Evolutionary conservation across 2,329 filamentous ascomycete species (phyloP).

Genomic region (Ophiostoma pallidulum): DNA sequence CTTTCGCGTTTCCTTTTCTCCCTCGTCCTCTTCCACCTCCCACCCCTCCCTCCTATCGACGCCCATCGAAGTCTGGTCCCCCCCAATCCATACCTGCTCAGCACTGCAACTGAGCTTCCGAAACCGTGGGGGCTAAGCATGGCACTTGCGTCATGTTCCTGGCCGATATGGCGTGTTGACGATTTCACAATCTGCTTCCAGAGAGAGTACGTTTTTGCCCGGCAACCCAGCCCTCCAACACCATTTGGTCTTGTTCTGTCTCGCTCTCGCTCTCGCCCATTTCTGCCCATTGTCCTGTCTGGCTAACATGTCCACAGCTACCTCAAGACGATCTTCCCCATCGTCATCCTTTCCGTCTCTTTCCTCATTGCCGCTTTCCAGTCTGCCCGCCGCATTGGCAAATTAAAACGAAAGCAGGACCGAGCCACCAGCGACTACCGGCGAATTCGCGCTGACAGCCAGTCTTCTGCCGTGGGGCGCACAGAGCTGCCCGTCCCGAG

Average conservation of each 20-base stretch:
- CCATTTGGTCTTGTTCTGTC: not conserved
- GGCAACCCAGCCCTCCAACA: not conserved
- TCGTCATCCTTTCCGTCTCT: slow-evolving; percentile 61
- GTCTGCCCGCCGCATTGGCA: slow-evolving; percentile 42
- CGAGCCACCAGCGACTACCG: slow-evolving; percentile 7
- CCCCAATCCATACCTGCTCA: not conserved
- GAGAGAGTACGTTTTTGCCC: slow-evolving; percentile 52
- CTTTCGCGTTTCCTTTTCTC: not conserved
- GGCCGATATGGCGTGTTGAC: slow-evolving; percentile 53
- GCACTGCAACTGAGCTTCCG: not conserved
- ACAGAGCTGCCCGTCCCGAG: slow-evolving; percentile 39
- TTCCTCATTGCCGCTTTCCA: slow-evolving; percentile 55
- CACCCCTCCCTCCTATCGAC: not conserved
- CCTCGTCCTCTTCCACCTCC: not conserved
- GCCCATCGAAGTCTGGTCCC: no score
- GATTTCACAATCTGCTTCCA: slow-evolving; percentile 56
- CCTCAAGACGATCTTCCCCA: slow-evolving; percentile 69
- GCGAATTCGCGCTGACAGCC: slow-evolving; percentile 10
- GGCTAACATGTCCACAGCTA: slow-evolving; percentile 44
- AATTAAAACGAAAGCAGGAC: slow-evolving; percentile 35
- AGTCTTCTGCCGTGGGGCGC: slow-evolving; percentile 28
- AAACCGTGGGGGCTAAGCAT: slow-evolving; percentile 24
- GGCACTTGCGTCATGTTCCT: slow-evolving; percentile 45
- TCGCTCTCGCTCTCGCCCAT: not conserved
- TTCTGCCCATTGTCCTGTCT: not conserved